Percentiles rank a stretch among this genome's conserved stretches.
phyloP scores from a whole-genome alignment of 768 basidiomycete species.

The Mycena indigotica region DNA sequence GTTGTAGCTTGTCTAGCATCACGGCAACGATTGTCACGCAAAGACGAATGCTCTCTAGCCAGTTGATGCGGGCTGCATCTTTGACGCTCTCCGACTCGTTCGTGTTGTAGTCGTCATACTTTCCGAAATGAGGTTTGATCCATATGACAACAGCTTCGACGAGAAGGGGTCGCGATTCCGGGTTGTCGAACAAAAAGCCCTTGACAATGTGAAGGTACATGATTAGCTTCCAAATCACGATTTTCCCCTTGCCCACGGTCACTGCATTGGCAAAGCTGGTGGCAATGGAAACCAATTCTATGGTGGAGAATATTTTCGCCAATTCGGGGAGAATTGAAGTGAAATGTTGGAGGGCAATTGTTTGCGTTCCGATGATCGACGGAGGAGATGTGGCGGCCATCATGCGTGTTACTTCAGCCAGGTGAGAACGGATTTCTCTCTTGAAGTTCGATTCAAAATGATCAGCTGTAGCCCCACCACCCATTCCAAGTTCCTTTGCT shows the following conservation, averaged over 20 bases:
- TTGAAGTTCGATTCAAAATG: constrained; percentile 86
- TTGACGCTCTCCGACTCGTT: constrained; percentile 67
- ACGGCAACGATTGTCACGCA: constrained; percentile 87
- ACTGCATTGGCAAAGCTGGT: constrained; percentile 88
- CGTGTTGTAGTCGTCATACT: constrained; percentile 79
- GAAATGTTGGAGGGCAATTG: constrained; percentile 91
- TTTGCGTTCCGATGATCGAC: constrained; percentile 95
- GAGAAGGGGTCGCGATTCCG: constrained; percentile 74
- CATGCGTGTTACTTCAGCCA: constrained; percentile 82
- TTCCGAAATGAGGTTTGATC: constrained; percentile 94
- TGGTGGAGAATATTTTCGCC: constrained; percentile 72
- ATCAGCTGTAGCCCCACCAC: constrained; percentile 79
- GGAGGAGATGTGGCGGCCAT: constrained; percentile 80
- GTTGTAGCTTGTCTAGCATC: constrained; percentile 88
- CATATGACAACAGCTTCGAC: constrained; percentile 89
- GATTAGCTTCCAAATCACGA: constrained; percentile 90
- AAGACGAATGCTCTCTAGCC: constrained; percentile 90
- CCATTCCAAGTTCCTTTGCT: constrained; percentile 74
- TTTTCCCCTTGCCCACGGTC: constrained; percentile 76
- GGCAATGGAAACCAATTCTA: constrained; percentile 85
- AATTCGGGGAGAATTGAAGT: constrained; percentile 89
- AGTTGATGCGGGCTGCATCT: constrained; percentile 78
- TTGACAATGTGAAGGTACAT: constrained; percentile 93
- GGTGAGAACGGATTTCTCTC: constrained; percentile 74
- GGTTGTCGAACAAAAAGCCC: constrained; percentile 82